phyloP scores from a whole-genome alignment of 1,284 basidiomycete species.

The Apiotrichum veenhuisii region DNA sequence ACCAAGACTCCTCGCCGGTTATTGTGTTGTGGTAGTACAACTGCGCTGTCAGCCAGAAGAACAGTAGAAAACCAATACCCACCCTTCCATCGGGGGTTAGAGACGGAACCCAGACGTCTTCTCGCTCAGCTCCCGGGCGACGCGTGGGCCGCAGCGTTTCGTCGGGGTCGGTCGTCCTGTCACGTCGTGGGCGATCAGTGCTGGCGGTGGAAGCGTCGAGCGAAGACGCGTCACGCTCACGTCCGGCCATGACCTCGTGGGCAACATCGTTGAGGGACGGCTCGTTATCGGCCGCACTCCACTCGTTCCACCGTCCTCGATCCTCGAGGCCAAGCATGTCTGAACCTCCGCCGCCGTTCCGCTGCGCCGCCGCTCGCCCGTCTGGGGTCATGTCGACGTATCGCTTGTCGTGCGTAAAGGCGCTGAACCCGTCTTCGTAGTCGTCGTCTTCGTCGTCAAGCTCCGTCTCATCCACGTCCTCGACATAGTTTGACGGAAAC shows the following conservation, averaged over 20 bases:
- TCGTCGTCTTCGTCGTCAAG: conserved; percentile 57
- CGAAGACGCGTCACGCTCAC: not conserved
- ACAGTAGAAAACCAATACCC: conserved; percentile 18
- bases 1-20: conserved; percentile 79
- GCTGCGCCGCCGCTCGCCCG: conserved; percentile 58
- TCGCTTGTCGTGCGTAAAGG: conserved; percentile 1
- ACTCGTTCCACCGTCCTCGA: conserved; percentile 23
- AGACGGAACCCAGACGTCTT: conserved; percentile 50
- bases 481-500: conserved; percentile 97
- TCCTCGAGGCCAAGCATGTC: conserved; percentile 32
- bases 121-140: conserved; percentile 3
- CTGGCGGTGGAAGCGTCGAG: not conserved
- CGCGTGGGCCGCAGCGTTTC: conserved; percentile 14
- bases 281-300: conserved; percentile 14
- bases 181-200: not conserved
- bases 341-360: conserved; percentile 10
- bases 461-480: conserved; percentile 72
- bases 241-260: conserved; percentile 32
- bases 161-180: conserved; percentile 7
- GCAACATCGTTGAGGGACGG: conserved; percentile 36
- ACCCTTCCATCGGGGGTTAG: conserved; percentile 50
- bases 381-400: conserved; percentile 58
- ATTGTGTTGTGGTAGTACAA: conserved; percentile 91
- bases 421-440: conserved; percentile 1
- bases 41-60: conserved; percentile 50